Percentiles rank a stretch among this genome's conserved stretches.
phyloP scores from a whole-genome alignment of 2,329 filamentous ascomycete species.

The Microdochium nivale region DNA sequence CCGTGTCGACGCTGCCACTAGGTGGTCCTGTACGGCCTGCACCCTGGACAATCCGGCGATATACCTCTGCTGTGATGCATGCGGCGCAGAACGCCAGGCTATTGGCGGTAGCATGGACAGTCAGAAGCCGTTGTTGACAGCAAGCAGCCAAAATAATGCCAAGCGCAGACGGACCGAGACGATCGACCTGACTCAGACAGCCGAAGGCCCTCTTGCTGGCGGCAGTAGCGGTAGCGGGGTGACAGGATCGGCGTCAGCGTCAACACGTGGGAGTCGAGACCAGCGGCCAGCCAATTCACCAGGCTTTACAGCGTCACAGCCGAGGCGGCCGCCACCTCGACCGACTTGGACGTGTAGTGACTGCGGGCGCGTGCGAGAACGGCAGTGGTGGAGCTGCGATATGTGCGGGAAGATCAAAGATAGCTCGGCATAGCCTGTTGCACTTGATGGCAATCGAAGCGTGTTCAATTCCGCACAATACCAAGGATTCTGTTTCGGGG shows the following conservation, averaged over 20 bases:
- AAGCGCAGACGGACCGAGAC: slow-evolving; percentile 1
- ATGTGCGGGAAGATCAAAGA: slow-evolving; percentile 46
- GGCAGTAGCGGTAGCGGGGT: not conserved
- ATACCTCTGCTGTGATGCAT: slow-evolving; percentile 52
- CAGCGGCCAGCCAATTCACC: slow-evolving; percentile 2
- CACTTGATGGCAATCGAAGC: not conserved
- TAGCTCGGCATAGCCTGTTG: slow-evolving; percentile 25
- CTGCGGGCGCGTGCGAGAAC: slow-evolving; percentile 43
- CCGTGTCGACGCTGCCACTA: slow-evolving; percentile 7
- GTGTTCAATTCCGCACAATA: too few relatives aligned
- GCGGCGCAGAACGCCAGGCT: slow-evolving; percentile 12
- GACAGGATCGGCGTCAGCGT: not conserved
- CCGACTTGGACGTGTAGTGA: slow-evolving; percentile 41
- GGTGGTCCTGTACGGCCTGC: slow-evolving; percentile 53
- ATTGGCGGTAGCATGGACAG: not conserved
- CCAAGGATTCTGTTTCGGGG: not conserved
- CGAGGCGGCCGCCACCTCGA: slow-evolving; percentile 2
- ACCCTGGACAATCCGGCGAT: slow-evolving; percentile 53
- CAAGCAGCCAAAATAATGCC: slow-evolving; percentile 3
- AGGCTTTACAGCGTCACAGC: slow-evolving; percentile 9
- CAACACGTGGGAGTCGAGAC: not conserved
- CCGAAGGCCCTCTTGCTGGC: not conserved
- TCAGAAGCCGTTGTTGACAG: slow-evolving; percentile 2
- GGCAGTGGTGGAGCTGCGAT: slow-evolving; percentile 49
- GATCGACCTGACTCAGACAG: slow-evolving; percentile 1